Percentiles rank a stretch among this genome's conserved stretches.
phyloP scores from a whole-genome alignment of 1,284 basidiomycete genomes.

The Porogramme epimiltina region DNA sequence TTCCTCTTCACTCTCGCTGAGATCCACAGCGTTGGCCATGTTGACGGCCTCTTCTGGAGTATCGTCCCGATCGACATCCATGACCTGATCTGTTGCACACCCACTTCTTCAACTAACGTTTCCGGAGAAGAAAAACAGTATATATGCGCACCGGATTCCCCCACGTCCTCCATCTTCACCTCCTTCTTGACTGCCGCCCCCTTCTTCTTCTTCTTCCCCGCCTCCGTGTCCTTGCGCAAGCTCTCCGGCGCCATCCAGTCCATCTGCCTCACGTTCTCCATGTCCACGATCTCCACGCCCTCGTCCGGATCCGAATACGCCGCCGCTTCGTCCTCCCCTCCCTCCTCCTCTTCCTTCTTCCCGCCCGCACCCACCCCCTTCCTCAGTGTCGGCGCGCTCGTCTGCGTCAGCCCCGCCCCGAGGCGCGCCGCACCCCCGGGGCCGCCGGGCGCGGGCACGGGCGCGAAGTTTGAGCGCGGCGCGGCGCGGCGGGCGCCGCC shows the following conservation, averaged over 20 bases:
- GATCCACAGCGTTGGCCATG: slow-evolving; percentile 72
- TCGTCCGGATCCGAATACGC: slow-evolving; percentile 89
- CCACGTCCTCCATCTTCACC: slow-evolving; percentile 27
- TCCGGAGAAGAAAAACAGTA: not conserved
- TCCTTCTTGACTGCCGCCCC: slow-evolving; percentile 46
- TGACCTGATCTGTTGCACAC: slow-evolving; percentile 23
- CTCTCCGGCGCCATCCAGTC: slow-evolving; percentile 91
- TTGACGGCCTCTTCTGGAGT: slow-evolving; percentile 46
- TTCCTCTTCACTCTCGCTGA: slow-evolving; percentile 85
- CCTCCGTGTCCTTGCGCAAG: slow-evolving; percentile 58
- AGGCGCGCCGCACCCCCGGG: slow-evolving; percentile 38
- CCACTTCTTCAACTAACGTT: not conserved
- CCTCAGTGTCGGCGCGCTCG: slow-evolving; percentile 45
- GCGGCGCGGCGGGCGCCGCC: slow-evolving; percentile 43
- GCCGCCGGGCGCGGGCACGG: slow-evolving; percentile 40
- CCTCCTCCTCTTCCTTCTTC: slow-evolving; percentile 29
- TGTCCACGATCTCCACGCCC: slow-evolving; percentile 86
- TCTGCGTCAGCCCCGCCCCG: slow-evolving; percentile 49
- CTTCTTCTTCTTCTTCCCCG: slow-evolving; percentile 41
- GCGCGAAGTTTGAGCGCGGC: slow-evolving; percentile 57
- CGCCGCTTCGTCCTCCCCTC: slow-evolving; percentile 55
- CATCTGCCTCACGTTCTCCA: slow-evolving; percentile 79
- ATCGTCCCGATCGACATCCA: slow-evolving; percentile 32
- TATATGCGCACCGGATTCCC: slow-evolving; percentile 39
- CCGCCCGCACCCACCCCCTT: slow-evolving; percentile 37